Percentiles rank a stretch among this genome's conserved stretches.
phyloP scores from a whole-genome alignment of 1,139 yeast species.

The Debaryomyces coudertii region DNA sequence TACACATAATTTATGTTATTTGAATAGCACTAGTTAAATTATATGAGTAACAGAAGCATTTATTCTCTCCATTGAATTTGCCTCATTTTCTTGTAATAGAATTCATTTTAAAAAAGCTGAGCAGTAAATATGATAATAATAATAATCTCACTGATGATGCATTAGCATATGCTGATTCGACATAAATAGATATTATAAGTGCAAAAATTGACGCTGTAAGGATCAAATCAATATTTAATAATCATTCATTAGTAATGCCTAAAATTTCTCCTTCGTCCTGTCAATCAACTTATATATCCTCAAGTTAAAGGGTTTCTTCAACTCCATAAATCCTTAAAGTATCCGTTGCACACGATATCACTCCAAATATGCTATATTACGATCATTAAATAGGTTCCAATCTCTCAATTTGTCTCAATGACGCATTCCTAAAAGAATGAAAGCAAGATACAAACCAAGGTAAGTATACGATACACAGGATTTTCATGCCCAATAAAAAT shows the following conservation, averaged over 20 bases:
- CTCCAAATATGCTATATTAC: conserved; percentile 73
- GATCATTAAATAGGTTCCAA: conserved; percentile 80
- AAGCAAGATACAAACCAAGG: conserved; percentile 62
- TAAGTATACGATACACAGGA: conserved; percentile 69
- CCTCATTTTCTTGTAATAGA: conserved; percentile 74
- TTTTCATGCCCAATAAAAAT: conserved; percentile 67
- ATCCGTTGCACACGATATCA: conserved; percentile 69
- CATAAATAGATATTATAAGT: conserved; percentile 59
- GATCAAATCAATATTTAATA: conserved; percentile 76
- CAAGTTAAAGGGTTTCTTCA: conserved; percentile 50
- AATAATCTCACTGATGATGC: conserved; percentile 76
- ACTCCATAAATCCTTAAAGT: conserved; percentile 69
- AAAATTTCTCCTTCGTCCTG: conserved; percentile 67
- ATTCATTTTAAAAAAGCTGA: conserved; percentile 51
- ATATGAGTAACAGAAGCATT: conserved; percentile 62
- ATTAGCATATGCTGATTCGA: conserved; percentile 59
- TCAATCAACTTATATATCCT: conserved; percentile 57
- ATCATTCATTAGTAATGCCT: conserved; percentile 73
- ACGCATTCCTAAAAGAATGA: conserved; percentile 52
- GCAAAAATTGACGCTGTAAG: conserved; percentile 52
- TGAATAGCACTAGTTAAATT: conserved; percentile 44
- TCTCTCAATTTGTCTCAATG: conserved; percentile 77
- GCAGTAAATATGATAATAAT: conserved; percentile 63
- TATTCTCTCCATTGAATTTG: conserved; percentile 84
- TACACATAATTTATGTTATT: conserved; percentile 59